phyloP scores from a whole-genome alignment of 306 rosid species.

The Hylodesmum podocarpum region DNA sequence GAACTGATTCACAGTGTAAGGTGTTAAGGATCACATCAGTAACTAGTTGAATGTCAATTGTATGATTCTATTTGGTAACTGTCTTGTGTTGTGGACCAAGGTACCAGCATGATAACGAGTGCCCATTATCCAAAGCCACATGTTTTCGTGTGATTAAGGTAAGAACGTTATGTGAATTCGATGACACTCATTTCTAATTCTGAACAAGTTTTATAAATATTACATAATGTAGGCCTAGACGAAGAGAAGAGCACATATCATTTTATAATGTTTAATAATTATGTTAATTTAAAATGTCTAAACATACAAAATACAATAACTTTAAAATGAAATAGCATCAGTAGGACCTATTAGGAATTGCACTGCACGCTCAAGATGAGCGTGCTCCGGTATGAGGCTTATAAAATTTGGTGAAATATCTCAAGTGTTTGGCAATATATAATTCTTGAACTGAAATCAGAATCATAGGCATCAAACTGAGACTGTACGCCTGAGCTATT shows the following conservation, averaged over 20 bases:
- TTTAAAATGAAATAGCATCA: too few species aligned
- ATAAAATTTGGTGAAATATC: neutral
- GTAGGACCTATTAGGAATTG: neutral
- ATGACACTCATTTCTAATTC: too few species aligned
- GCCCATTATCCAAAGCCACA: neutral
- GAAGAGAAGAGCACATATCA: neutral
- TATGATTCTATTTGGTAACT: constrained; percentile 22
- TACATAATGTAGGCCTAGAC: too few species aligned
- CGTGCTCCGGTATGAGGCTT: neutral
- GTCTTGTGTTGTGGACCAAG: constrained; percentile 12
- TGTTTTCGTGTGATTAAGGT: too few species aligned
- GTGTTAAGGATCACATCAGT: neutral
- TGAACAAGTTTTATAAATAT: too few species aligned
- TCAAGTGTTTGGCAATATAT: neutral
- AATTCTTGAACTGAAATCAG: neutral
- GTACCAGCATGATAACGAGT: neutral
- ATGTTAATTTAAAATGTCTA: neutral
- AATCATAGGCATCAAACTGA: neutral
- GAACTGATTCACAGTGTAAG: neutral
- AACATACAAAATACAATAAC: too few species aligned
- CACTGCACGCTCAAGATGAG: neutral
- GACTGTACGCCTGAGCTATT: neutral
- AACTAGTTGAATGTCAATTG: constrained; percentile 1
- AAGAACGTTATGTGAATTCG: too few species aligned
- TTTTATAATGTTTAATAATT: neutral